Evolutionary conservation across 2,329 filamentous ascomycete species (phyloP).

Genomic region (Epicoccum sorghinum): DNA sequence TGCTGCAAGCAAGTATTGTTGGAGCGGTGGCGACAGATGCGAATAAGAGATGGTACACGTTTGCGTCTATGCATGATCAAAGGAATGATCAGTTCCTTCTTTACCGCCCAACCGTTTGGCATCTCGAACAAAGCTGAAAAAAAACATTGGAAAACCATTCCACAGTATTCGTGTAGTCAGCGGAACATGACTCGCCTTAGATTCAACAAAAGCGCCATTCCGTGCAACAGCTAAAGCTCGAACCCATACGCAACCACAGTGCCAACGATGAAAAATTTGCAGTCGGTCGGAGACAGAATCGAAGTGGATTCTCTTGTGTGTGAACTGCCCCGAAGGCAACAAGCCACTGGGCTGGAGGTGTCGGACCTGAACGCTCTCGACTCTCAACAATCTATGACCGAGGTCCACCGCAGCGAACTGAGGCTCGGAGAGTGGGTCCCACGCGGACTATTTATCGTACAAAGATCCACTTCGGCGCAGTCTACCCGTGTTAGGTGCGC

Average conservation of each 20-base stretch:
- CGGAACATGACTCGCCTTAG: neutral
- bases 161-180: neutral
- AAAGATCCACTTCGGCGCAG: conserved; percentile 2
- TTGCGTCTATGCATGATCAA: no score
- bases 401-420: conserved; percentile 1
- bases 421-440: conserved; percentile 6
- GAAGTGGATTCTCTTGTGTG: neutral
- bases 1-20: no score
- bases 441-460: neutral
- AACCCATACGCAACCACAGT: neutral
- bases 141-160: no score
- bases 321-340: neutral
- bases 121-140: no score
- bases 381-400: conserved; percentile 10
- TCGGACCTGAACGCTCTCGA: neutral
- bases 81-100: no score
- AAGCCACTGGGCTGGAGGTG: neutral
- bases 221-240: neutral
- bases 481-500: neutral
- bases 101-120: no score
- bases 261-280: conserved; percentile 1
- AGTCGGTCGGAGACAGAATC: neutral
- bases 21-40: no score
- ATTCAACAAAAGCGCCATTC: neutral
- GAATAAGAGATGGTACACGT: no score